These are phyloP conservation scores for Emergomyces orientalis DNA, from an alignment of 2,329 filamentous ascomycete genomes.

Conservation along the genomic window DNA sequence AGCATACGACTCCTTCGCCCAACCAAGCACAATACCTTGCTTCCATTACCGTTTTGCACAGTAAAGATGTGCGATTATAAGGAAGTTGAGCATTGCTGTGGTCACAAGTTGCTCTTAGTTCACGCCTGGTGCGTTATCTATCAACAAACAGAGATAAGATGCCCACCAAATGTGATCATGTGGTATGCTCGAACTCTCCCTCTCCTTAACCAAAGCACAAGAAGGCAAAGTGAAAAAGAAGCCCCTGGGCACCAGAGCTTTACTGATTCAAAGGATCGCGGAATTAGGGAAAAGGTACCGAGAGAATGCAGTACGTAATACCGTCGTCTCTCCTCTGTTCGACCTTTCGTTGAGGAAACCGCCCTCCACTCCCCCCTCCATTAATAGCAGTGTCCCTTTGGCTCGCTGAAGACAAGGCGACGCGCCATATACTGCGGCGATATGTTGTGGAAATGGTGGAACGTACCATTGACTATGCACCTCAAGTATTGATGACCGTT, in stretches of 20 bases:
- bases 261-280: background rate
- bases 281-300: background rate
- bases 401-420: background rate
- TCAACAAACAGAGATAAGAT: background rate
- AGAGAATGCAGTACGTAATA: slow-evolving; percentile 1
- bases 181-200: background rate
- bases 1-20: background rate
- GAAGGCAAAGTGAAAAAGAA: background rate
- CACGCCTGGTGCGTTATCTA: background rate
- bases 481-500: background rate
- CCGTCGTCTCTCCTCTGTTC: background rate
- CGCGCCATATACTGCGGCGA: background rate
- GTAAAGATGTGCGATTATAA: slow-evolving; percentile 5
- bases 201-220: too few relatives aligned
- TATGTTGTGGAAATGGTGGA: background rate
- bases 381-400: too few relatives aligned
- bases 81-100: background rate
- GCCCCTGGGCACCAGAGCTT: background rate
- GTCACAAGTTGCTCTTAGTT: background rate
- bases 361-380: background rate
- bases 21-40: background rate
- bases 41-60: background rate
- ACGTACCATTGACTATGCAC: background rate
- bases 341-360: background rate
- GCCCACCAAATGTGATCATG: background rate